These are phyloP conservation scores for Fusarium penzigii DNA, from an alignment of 2,329 filamentous ascomycete genomes.

Conservation along the genomic window DNA sequence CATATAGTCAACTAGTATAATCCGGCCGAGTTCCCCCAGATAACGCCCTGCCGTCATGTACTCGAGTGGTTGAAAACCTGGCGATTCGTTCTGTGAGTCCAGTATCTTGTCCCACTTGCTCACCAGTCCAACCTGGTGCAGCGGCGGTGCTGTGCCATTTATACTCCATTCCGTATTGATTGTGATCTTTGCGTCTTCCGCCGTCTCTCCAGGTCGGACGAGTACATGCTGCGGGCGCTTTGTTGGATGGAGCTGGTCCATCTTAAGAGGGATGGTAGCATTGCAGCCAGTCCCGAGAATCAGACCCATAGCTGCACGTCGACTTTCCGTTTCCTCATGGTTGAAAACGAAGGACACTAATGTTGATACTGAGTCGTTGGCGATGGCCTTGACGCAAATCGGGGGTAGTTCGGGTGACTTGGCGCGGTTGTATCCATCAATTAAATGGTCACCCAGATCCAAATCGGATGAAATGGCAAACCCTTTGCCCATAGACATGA, in stretches of 20 bases:
- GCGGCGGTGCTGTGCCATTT: slow-evolving; percentile 68
- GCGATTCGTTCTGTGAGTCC: slow-evolving; percentile 65
- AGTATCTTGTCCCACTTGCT: slow-evolving; percentile 71
- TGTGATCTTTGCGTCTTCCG: slow-evolving; percentile 64
- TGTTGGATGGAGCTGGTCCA: slow-evolving; percentile 60
- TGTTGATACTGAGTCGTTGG: slow-evolving; percentile 80
- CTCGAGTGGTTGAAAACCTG: slow-evolving; percentile 80
- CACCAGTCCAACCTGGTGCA: slow-evolving; percentile 63
- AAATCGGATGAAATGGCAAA: slow-evolving; percentile 63
- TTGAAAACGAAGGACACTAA: slow-evolving; percentile 76
- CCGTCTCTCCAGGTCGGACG: slow-evolving; percentile 45
- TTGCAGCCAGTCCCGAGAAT: slow-evolving; percentile 83
- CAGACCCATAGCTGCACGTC: slow-evolving; percentile 73
- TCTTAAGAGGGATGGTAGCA: slow-evolving; percentile 72
- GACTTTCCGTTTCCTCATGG: slow-evolving; percentile 60
- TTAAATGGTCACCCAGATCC: slow-evolving; percentile 60
- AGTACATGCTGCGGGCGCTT: slow-evolving; percentile 58
- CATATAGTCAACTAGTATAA: slow-evolving; percentile 69
- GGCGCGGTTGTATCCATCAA: slow-evolving; percentile 59
- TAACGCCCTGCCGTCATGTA: slow-evolving; percentile 83
- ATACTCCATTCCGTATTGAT: slow-evolving; percentile 88
- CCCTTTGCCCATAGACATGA: slow-evolving; percentile 72
- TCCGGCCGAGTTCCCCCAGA: slow-evolving; percentile 72
- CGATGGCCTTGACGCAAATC: slow-evolving; percentile 73
- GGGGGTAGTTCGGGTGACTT: slow-evolving; percentile 54